Evolutionary conservation across 495 filamentous ascomycete genomes (phyloP), one percentile per base, ranked within the genome.

Genomic region (Neurospora intermedia): DNA sequence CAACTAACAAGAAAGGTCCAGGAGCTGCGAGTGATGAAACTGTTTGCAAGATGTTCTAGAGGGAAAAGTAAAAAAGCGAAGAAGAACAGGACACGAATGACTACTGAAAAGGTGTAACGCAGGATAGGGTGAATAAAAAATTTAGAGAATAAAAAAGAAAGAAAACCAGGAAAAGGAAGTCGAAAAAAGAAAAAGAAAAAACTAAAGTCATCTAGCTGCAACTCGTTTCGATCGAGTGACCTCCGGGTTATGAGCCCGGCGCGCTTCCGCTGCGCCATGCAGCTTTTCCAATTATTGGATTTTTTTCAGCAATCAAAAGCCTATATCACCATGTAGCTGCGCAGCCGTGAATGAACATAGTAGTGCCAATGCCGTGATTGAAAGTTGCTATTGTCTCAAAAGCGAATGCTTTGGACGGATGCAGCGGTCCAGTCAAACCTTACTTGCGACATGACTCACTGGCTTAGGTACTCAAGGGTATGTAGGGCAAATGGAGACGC

Each of bases 211-310:
- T 42, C 23, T 70, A 46, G 69, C 69, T 74, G 39, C 43, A 73
- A 73, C 72, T 70, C 62, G 72, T 73, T 73, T 73, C 72, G 72
- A 73, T 73, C 72, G 40, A 70, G 72, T 73, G 72, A 43, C 72
- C 72, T 73, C 72, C 72, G 72, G 72, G 72, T 73, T 73, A 73
- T 73, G 72, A 73, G 72, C 72, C 72, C 72, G 72, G 72, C 72
- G 72, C 72, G 72, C 72, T 73, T 73, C 72, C 72, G 72, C 72
- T 73, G 72, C 72, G 72, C 72, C 72, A 73, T 73, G 72, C 66
- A 73, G 72, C 27, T 31, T 31, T 31, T 31, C 27, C 27, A 31
- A 31, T 2, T 31, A 2, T 31, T 31, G 27, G 27, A 31, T 2
- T 31, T 31, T 31, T 31, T 31, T 0, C 4, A 5, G 6, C 20